phyloP scores from a whole-genome alignment of 2,329 filamentous ascomycete genomes.

The Xylaria sp. region DNA sequence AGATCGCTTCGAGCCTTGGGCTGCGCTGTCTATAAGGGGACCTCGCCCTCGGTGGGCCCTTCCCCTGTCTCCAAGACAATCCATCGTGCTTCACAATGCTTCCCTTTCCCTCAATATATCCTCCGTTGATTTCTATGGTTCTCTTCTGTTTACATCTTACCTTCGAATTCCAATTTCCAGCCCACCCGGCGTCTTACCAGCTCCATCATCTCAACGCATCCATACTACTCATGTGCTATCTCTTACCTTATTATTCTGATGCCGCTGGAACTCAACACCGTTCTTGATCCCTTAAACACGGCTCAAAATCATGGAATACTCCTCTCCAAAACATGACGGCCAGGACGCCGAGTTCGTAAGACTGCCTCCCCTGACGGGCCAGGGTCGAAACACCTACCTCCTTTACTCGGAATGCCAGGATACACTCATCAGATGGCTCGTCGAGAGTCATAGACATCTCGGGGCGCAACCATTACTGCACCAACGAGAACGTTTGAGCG shows the following conservation, averaged over 20 bases:
- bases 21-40: not conserved
- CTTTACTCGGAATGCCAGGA: not conserved
- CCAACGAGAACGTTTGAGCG: not conserved
- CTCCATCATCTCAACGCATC: too few relatives aligned
- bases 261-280: too few relatives aligned
- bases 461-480: not conserved
- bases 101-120: not conserved
- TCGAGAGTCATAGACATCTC: not conserved
- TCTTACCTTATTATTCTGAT: not conserved
- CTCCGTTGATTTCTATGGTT: not conserved
- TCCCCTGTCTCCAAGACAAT: not conserved
- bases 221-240: not conserved
- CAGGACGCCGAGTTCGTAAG: not conserved
- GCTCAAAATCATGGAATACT: not conserved
- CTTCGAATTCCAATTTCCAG: too few relatives aligned
- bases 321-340: not conserved
- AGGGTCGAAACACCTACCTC: not conserved
- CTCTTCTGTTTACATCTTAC: not conserved
- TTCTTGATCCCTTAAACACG: too few relatives aligned
- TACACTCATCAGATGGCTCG: slow-evolving; percentile 9
- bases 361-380: not conserved
- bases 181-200: too few relatives aligned
- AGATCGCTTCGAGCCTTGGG: not conserved
- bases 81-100: not conserved
- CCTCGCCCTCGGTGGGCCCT: not conserved